phyloP scores from a whole-genome alignment of 108 stramenopile genomes.

The Ochromonas danica region DNA sequence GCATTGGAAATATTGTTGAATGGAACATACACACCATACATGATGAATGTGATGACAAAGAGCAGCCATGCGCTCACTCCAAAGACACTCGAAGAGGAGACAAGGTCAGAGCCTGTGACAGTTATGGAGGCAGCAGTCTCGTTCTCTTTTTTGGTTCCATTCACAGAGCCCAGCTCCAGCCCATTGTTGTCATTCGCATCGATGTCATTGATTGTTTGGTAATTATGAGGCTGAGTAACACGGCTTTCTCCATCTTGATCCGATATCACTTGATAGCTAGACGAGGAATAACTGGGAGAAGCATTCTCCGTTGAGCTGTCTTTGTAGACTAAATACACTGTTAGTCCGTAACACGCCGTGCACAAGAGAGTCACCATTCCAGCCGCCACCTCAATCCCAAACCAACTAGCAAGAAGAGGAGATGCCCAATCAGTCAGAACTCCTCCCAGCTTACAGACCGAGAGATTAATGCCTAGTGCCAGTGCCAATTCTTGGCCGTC shows the following conservation, averaged over 20 bases:
- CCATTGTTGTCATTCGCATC: neutral
- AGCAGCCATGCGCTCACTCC: neutral
- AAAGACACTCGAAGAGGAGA: neutral
- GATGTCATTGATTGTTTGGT: neutral
- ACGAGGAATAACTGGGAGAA: neutral
- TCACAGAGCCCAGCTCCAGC: neutral
- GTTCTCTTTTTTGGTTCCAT: neutral
- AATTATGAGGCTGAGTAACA: neutral
- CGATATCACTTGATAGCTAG: no score
- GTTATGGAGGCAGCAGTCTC: neutral
- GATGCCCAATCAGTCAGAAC: slow-evolving; percentile 7
- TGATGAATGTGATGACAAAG: slow-evolving; percentile 9
- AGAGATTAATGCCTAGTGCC: slow-evolving; percentile 43
- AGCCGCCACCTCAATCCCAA: neutral
- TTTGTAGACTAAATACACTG: neutral
- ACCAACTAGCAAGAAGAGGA: neutral
- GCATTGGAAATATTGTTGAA: slow-evolving; percentile 31
- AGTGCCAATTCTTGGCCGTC: slow-evolving; percentile 43
- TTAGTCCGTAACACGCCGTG: neutral
- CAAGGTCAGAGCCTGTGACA: neutral
- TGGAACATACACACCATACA: slow-evolving; percentile 24
- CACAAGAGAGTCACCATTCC: neutral
- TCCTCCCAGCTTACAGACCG: neutral
- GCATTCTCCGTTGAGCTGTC: neutral
- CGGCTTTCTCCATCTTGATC: neutral